Base-by-base conservation (phyloP, 768 basidiomycete species). In the Pholiota molesta region DNA sequence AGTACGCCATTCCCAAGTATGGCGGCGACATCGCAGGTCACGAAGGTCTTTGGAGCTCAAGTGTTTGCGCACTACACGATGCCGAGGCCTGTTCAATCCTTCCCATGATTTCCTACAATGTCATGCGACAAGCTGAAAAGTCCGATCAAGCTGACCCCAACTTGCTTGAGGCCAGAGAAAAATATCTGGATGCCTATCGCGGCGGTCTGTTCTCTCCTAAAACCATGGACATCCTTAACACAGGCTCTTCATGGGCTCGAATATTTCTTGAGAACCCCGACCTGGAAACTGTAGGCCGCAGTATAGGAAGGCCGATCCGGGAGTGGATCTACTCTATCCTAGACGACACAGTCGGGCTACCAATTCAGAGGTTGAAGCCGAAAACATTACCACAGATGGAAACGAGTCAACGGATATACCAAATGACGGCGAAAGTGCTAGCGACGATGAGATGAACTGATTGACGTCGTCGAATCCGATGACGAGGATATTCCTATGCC, bases 241-340 rank as follows among this genome's bases (percentile, higher is more conserved):
- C 88, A 0, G 83, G 81, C 17, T 86, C 90, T 0, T 86, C 79
- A 60, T 94, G 90, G 90, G 86, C 89, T 5, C 77, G 80, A 35
- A 70, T 87, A n/a, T 92, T 91, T 71, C 80, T 94, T 19, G 92
- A 94, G 62, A 83, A 87, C 65, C 92, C 92, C 0, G 92, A 94
- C 71, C 55, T 82, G 31, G 90, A 92, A 70, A 85, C 85, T 0
- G 87, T 89, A 11, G 77, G 83, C 19, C 75, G 84, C 60, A 87
- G 82, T 57, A 82, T 93, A 13, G 86, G 87, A 5, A 74, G 86
- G 31, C 83, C 85, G 1, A 80, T 93, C 52, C 81, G 89, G 16
- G 70, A 76, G 55, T 91, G 88, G 88, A 75, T 81, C 31, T 90
- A 91, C 69, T 80, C 90, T 0, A 77, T 93, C 26, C 68, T 94